Percentiles rank a stretch among this genome's conserved stretches.
These are phyloP conservation scores for Boletellus deceptivus DNA, from an alignment of 1,284 basidiomycete species.

Conservation along the genomic window DNA sequence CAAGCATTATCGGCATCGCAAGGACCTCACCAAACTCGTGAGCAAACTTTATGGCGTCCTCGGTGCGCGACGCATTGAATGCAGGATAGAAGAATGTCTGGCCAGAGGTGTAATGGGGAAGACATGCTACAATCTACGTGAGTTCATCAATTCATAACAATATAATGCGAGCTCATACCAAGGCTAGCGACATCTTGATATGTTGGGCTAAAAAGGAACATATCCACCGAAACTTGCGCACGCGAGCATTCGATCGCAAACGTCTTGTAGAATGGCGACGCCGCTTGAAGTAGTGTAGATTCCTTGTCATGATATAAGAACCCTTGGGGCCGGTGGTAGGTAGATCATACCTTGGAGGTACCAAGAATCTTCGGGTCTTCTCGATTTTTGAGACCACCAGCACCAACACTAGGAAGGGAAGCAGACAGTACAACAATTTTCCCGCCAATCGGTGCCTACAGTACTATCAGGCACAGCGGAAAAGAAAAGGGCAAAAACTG, in stretches of 20 bases:
- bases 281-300: conserved; percentile 83
- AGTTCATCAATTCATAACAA: not conserved
- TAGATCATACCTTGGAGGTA: conserved; percentile 75
- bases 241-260: conserved; percentile 99
- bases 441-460: conserved; percentile 84
- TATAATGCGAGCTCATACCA: conserved; percentile 42
- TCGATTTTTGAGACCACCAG: conserved; percentile 91
- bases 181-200: conserved; percentile 97
- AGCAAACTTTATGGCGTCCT: conserved; percentile 97
- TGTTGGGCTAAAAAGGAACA: conserved; percentile 94
- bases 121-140: conserved; percentile 55
- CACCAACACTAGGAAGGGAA: conserved; percentile 84
- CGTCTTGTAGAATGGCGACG: conserved; percentile 96
- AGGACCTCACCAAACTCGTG: conserved; percentile 95
- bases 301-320: conserved; percentile 49
- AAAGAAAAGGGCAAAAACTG: not conserved
- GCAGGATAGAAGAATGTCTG: conserved; percentile 99
- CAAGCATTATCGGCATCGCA: conserved; percentile 93
- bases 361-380: conserved; percentile 97
- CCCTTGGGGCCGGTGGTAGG: not conserved
- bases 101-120: conserved; percentile 97
- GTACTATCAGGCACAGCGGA: conserved; percentile 8
- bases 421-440: conserved; percentile 93
- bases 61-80: conserved; percentile 91
- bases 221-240: conserved; percentile 96